A percentile compares a stretch with the other conserved stretches of the same genome.
Conservation (phyloP, 306 rosid genomes). For the Mucuna pruriens region DNA sequence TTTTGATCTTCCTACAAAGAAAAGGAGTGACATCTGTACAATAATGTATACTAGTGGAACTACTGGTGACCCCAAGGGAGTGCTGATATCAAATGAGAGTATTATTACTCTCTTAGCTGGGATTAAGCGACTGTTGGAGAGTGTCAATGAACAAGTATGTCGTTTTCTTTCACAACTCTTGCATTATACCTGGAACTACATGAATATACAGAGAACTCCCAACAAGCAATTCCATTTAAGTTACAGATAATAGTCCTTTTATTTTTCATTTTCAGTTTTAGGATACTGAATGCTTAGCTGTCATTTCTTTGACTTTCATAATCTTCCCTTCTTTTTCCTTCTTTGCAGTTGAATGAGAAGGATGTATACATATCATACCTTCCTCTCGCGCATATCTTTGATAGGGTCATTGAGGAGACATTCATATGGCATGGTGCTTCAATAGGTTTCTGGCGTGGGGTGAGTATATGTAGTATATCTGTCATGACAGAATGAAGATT, state of each 20-base stretch:
- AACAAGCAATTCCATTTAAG: neutral
- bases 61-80: conserved; percentile 99
- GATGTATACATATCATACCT: conserved; percentile 94
- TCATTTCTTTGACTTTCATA: conserved; percentile 20
- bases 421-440: conserved; percentile 90
- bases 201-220: conserved; percentile 15
- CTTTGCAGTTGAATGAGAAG: conserved; percentile 59
- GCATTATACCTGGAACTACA: conserved; percentile 20
- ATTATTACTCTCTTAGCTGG: conserved; percentile 84
- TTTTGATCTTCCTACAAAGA: conserved; percentile 82
- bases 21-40: conserved; percentile 80
- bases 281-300: conserved; percentile 35
- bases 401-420: conserved; percentile 93
- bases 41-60: conserved; percentile 99
- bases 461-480: conserved; percentile 48
- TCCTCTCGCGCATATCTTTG: conserved; percentile 94
- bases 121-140: conserved; percentile 63
- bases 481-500: conserved; percentile 10
- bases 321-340: conserved; percentile 27
- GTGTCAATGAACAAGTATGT: conserved; percentile 68
- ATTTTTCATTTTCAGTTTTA: neutral
- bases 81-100: conserved; percentile 82
- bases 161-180: conserved; percentile 34
- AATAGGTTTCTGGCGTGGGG: conserved; percentile 99
- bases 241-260: neutral